Evolutionary conservation across 306 rosid species (phyloP), one percentile per base, ranked within the genome.

Genomic region (Pyrus communis): DNA sequence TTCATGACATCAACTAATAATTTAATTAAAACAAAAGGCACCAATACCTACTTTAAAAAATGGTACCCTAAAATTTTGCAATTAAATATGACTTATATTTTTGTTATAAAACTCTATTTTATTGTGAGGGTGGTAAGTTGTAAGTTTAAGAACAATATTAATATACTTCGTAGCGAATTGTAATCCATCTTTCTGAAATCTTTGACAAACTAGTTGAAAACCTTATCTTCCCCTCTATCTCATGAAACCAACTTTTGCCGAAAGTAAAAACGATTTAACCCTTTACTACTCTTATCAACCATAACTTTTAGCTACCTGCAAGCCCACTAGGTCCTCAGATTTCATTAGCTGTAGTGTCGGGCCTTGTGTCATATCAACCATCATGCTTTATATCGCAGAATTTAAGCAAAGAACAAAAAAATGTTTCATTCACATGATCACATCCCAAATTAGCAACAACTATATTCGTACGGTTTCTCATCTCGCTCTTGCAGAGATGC

Each of bases 241-340:
- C 19, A 10, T 67, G 55, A 35, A 17, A n/a, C 45, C 45, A 42
- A 63, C 72, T 79, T 79, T 79, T 60, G 70, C 75, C 67, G 81
- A 85, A 77, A 80, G 80, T 70, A 71, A 59, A 66, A 49, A 74
- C 55, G 40, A 64, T 23, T 66, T 52, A 38, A 21, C 78, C 78
- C 72, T 62, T 58, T 14, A 59, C 30, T 77, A 9, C 45, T 42
- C 12, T 42, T 42, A 42, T 42, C 45, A 9, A 31, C 46, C 30
- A 3, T 28, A 58, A 43, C 59, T 11, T 74, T 42, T n/a, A 67
- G 42, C 40, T n/a, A 8, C 60, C 33, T 25, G 27, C 27, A 25
- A 17, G 5, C 69, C 55, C 55, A 51, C 55, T 5, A 5, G 3
- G 21, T 51, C 21, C 55, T 51, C 21, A 51, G 9, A 1, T 51